phyloP scores from a whole-genome alignment of 768 basidiomycete genomes.

The Kwoniella dendrophila region DNA sequence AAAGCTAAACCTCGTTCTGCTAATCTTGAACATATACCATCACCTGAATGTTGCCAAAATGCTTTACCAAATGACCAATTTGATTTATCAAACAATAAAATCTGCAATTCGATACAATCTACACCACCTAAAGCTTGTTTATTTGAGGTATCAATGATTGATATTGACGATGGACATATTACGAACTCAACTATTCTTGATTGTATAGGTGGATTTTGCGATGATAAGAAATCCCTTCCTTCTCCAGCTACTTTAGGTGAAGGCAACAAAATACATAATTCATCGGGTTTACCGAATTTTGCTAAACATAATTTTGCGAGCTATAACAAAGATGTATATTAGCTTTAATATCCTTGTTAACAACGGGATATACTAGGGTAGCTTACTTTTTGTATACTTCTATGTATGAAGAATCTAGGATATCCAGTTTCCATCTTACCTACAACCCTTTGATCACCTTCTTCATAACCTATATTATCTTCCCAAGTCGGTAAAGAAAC shows the following conservation, averaged over 20 bases:
- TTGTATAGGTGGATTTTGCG: slow-evolving; percentile 62
- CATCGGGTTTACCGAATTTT: slow-evolving; percentile 72
- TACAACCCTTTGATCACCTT: slow-evolving; percentile 76
- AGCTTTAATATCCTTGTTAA: neutral
- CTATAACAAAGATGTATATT: slow-evolving; percentile 57
- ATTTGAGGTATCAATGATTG: slow-evolving; percentile 30
- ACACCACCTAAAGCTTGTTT: slow-evolving; percentile 20
- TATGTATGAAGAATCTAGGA: slow-evolving; percentile 90
- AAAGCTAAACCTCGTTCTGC: slow-evolving; percentile 80
- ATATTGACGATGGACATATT: slow-evolving; percentile 62
- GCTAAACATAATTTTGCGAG: slow-evolving; percentile 74
- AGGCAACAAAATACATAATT: slow-evolving; percentile 78
- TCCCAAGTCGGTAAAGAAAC: slow-evolving; percentile 92
- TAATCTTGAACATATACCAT: slow-evolving; percentile 83
- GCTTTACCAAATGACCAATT: slow-evolving; percentile 72
- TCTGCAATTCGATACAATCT: slow-evolving; percentile 69
- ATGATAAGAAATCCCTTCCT: slow-evolving; percentile 70
- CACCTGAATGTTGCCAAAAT: slow-evolving; percentile 95
- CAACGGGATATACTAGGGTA: neutral
- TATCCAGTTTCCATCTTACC: slow-evolving; percentile 85
- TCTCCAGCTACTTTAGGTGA: slow-evolving; percentile 71
- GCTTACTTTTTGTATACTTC: slow-evolving; percentile 76
- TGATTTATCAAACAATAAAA: slow-evolving; percentile 72
- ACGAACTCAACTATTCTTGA: slow-evolving; percentile 65
- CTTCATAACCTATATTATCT: slow-evolving; percentile 89